Conservation (phyloP, 352 stramenopile species). For the Phytophthora constricta region DNA sequence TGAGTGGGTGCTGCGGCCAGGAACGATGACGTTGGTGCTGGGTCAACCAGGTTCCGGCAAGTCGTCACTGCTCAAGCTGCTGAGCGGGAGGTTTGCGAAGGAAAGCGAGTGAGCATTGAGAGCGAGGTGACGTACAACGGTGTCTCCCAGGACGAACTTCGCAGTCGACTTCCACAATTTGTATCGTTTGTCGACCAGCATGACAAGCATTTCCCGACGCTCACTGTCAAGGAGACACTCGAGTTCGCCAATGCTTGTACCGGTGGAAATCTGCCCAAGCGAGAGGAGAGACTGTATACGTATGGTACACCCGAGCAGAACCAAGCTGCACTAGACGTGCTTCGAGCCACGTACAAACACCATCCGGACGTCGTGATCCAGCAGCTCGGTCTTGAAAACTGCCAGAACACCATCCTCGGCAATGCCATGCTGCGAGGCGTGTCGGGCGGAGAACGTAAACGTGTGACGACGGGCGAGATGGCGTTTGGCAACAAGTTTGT, state of each 20-base stretch:
- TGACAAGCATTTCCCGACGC: neutral
- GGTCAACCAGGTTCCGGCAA: neutral
- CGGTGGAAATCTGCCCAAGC: neutral
- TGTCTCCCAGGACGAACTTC: neutral
- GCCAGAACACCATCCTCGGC: neutral
- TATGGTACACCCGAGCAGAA: neutral
- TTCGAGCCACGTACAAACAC: neutral
- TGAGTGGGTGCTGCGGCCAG: neutral
- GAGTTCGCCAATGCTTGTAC: neutral
- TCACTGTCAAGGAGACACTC: neutral
- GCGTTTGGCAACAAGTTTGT: neutral
- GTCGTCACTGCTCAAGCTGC: neutral
- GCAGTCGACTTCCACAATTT: neutral
- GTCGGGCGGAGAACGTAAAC: neutral
- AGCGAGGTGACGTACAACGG: neutral
- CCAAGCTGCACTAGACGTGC: neutral
- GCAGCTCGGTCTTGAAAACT: neutral
- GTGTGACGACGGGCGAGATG: neutral
- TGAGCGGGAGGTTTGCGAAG: neutral
- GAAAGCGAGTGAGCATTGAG: neutral
- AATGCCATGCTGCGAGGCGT: neutral
- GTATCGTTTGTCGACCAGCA: neutral
- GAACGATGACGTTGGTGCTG: neutral
- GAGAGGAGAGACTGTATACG: neutral
- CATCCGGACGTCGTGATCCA: neutral